Conservation (phyloP, 306 rosid species). For the Quercus dentata region DNA sequence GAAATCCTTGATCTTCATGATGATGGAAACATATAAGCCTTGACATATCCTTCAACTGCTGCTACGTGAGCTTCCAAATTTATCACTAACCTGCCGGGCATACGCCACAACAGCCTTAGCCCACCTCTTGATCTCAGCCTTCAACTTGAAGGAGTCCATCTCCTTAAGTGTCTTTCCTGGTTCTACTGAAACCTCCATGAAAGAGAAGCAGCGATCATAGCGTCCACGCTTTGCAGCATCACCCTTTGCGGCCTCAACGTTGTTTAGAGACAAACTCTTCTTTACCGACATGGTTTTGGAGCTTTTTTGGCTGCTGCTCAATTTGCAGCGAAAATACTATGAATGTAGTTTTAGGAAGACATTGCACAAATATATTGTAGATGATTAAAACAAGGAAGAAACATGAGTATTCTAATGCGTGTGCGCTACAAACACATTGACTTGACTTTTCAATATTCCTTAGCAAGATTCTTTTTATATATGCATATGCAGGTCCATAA, state of each 20-base stretch:
- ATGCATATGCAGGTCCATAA: too few relatives aligned
- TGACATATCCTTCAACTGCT: neutral
- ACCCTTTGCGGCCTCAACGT: constrained; percentile 18
- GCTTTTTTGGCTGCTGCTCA: constrained; percentile 15
- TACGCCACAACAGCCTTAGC: constrained; percentile 87
- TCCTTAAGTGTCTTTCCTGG: constrained; percentile 65
- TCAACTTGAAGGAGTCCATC: constrained; percentile 78
- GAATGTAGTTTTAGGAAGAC: neutral
- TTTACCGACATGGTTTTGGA: constrained; percentile 57
- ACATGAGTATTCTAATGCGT: constrained; percentile 56
- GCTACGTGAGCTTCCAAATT: constrained; percentile 44
- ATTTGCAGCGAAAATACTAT: constrained; percentile 17
- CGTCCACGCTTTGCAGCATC: constrained; percentile 23
- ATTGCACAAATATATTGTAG: constrained; percentile 20
- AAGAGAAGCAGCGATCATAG: constrained; percentile 47
- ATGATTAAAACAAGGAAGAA: constrained; percentile 21
- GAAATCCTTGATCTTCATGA: neutral
- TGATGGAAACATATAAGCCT: neutral
- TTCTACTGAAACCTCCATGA: constrained; percentile 52
- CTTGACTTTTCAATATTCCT: constrained; percentile 47
- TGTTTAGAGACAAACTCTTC: constrained; percentile 63
- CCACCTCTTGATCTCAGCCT: constrained; percentile 75
- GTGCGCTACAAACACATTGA: constrained; percentile 40
- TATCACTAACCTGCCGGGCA: constrained; percentile 79
- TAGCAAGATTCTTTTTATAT: neutral